Conservation (phyloP, 257 asterid genomes). For the Solanum appendiculatum region DNA sequence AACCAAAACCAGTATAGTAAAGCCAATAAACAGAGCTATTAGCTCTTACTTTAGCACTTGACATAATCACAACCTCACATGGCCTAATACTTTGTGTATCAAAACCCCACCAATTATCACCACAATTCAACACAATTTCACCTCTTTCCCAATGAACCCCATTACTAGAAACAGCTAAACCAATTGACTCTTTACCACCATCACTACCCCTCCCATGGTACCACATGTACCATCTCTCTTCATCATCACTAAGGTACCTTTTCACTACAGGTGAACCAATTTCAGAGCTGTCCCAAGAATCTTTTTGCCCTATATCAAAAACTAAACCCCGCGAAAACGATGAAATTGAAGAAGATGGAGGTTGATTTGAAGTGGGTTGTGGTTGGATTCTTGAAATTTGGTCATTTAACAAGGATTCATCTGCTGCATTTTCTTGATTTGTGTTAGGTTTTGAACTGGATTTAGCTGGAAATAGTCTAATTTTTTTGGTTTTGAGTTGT, state of each 20-base stretch:
- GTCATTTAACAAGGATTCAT: background rate
- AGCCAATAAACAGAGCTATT: conserved; percentile 78
- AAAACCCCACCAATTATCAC: conserved; percentile 92
- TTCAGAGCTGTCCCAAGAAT: conserved; percentile 68
- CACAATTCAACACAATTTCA: conserved; percentile 40
- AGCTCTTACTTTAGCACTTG: conserved; percentile 58
- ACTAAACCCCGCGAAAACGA: conserved; percentile 59
- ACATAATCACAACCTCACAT: conserved; percentile 67
- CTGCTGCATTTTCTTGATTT: conserved; percentile 28
- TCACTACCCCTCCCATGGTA: conserved; percentile 51
- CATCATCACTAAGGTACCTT: conserved; percentile 76
- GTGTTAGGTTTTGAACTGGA: conserved; percentile 56
- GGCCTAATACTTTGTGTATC: conserved; percentile 71
- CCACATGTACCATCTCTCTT: conserved; percentile 94
- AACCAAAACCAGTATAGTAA: conserved; percentile 57
- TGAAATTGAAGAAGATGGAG: conserved; percentile 17
- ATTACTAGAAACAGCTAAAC: conserved; percentile 77
- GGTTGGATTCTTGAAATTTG: conserved; percentile 24
- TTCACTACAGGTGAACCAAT: conserved; percentile 91
- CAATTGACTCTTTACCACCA: conserved; percentile 36
- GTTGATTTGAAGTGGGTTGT: conserved; percentile 12
- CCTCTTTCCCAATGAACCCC: conserved; percentile 97
- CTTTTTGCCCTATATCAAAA: conserved; percentile 46
- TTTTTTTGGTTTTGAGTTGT: conserved; percentile 7
- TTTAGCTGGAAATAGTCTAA: conserved; percentile 17